These are phyloP conservation scores for Physaria fendleri DNA, from an alignment of 345 rosid species.

Conservation along the genomic window DNA sequence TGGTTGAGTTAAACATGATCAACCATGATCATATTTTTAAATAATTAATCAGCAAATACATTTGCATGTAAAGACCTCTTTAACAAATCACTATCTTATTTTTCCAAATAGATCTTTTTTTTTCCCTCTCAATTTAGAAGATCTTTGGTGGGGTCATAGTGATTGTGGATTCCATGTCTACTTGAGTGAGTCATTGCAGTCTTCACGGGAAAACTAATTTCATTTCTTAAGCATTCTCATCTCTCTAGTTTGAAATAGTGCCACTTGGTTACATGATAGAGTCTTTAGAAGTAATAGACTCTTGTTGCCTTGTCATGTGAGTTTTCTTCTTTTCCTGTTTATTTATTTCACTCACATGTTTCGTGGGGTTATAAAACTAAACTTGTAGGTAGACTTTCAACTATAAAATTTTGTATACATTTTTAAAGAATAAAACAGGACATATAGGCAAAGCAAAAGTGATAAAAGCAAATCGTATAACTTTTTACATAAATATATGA, in stretches of 20 bases:
- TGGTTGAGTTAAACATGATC: not conserved
- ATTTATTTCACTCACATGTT: slow-evolving; percentile 20
- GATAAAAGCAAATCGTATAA: slow-evolving; percentile 22
- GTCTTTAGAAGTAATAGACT: not conserved
- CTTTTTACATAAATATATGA: slow-evolving; percentile 9
- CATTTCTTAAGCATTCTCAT: not conserved
- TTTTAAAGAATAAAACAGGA: not conserved
- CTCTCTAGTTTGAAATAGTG: slow-evolving; percentile 11
- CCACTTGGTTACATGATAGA: slow-evolving; percentile 16
- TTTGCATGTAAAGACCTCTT: slow-evolving; percentile 7
- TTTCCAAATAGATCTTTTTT: not conserved
- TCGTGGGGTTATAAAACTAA: slow-evolving; percentile 1
- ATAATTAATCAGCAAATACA: not conserved
- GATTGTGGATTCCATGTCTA: slow-evolving; percentile 27
- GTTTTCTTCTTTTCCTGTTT: slow-evolving; percentile 11
- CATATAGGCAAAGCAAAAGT: slow-evolving; percentile 25
- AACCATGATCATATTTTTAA: not conserved
- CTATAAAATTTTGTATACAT: not conserved
- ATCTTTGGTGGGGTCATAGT: slow-evolving; percentile 16
- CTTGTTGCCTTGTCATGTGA: slow-evolving; percentile 8
- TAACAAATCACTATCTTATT: not conserved
- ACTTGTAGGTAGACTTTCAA: not conserved
- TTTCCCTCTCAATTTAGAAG: not conserved
- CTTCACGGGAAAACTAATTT: slow-evolving; percentile 26
- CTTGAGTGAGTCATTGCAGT: slow-evolving; percentile 31